A percentile compares a stretch with the other conserved stretches of the same genome.
Conservation (phyloP, 495 filamentous ascomycete species). For the Penicillium lividum region DNA sequence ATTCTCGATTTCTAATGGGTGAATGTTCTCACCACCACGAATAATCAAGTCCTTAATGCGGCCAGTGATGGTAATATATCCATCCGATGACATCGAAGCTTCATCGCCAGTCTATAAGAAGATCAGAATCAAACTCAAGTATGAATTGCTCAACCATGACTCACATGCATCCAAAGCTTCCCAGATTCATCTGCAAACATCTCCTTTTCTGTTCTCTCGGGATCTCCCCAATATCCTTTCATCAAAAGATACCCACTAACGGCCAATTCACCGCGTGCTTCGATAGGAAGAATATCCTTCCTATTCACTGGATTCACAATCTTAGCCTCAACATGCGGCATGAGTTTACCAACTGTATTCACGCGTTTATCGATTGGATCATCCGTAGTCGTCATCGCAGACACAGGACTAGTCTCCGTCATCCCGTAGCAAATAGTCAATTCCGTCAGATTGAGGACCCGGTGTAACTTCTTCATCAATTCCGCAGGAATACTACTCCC, state of each 20-base stretch:
- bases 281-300: constrained; percentile 57
- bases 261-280: constrained; percentile 76
- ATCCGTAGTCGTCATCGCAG: constrained; percentile 81
- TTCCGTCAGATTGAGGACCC: constrained; percentile 74
- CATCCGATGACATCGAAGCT: constrained; percentile 74
- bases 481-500: constrained; percentile 80
- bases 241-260: constrained; percentile 85
- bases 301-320: constrained; percentile 67
- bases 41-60: constrained; percentile 93
- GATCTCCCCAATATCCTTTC: constrained; percentile 85
- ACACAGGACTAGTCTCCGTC: constrained; percentile 96
- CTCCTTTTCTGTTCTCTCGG: constrained; percentile 67
- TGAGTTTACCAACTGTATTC: constrained; percentile 69
- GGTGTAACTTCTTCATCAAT: constrained; percentile 80
- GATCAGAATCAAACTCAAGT: neutral
- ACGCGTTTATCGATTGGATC: constrained; percentile 82
- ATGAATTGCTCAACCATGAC: constrained; percentile 15
- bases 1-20: constrained; percentile 92
- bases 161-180: constrained; percentile 69
- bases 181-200: constrained; percentile 61
- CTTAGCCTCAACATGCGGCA: constrained; percentile 87
- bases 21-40: constrained; percentile 92
- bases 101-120: constrained; percentile 77
- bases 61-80: constrained; percentile 70
- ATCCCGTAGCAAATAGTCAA: constrained; percentile 98